Percentiles rank a stretch among this genome's conserved stretches.
phyloP scores from a whole-genome alignment of 2,329 filamentous ascomycete genomes.

The Didymella glomerata region DNA sequence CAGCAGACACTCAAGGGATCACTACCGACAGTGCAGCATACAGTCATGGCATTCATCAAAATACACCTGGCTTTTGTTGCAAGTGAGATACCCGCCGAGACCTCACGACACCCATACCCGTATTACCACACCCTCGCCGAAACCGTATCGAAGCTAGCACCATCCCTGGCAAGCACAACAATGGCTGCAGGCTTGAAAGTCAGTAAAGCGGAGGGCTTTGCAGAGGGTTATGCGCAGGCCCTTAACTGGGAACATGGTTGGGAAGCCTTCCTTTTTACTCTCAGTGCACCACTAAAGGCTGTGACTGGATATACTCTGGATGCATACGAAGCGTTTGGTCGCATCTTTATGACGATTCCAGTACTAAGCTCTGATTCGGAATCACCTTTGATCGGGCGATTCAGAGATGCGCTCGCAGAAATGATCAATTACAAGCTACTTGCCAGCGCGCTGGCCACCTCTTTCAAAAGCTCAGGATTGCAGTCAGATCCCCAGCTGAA shows the following conservation, averaged over 20 bases:
- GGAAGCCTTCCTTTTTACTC: constrained; percentile 31
- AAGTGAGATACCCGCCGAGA: constrained; percentile 46
- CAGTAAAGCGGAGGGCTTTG: not conserved
- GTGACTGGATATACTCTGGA: constrained; percentile 49
- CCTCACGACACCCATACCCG: constrained; percentile 40
- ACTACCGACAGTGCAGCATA: constrained; percentile 22
- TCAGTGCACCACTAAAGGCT: constrained; percentile 42
- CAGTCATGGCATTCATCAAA: constrained; percentile 24
- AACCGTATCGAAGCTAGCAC: constrained; percentile 29
- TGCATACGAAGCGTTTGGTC: constrained; percentile 51
- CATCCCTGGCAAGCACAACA: constrained; percentile 10
- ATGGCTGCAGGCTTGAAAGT: not conserved
- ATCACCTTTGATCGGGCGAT: constrained; percentile 32
- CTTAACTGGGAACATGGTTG: constrained; percentile 15
- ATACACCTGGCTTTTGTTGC: constrained; percentile 43
- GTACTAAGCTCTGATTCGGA: constrained; percentile 44
- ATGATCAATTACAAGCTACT: constrained; percentile 61
- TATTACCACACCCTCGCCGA: constrained; percentile 47
- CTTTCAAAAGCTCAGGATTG: constrained; percentile 39
- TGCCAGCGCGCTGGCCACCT: constrained; percentile 43
- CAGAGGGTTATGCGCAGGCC: too few species aligned
- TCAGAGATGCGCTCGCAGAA: constrained; percentile 54
- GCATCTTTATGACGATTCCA: constrained; percentile 55
- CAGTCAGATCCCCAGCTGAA: constrained; percentile 40
- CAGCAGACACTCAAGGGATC: constrained; percentile 32